A percentile compares a stretch with the other conserved stretches of the same genome.
Conservation (phyloP, 2,329 filamentous ascomycete genomes). For the Magnaporthiopsis rhizophila region DNA sequence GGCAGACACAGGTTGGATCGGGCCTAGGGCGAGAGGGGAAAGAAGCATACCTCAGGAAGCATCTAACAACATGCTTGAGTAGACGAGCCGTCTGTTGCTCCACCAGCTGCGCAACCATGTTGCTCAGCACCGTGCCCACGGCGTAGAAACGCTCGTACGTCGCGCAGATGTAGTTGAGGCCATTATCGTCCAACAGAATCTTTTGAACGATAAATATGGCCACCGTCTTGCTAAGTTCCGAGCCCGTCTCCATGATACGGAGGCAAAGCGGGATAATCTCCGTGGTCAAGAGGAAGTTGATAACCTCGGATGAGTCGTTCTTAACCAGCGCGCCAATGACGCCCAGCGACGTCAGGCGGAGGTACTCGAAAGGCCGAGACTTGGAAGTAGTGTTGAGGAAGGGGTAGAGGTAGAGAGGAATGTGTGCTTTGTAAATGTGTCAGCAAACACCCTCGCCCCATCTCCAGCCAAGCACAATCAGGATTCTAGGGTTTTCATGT, state of each 20-base stretch:
- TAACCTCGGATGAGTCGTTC: slow-evolving; percentile 97
- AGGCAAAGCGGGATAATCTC: slow-evolving; percentile 98
- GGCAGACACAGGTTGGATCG: not conserved
- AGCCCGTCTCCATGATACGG: slow-evolving; percentile 98
- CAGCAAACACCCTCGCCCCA: no score
- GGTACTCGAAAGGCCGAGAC: slow-evolving; percentile 93
- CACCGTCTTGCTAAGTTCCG: slow-evolving; percentile 96
- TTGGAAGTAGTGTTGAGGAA: slow-evolving; percentile 99
- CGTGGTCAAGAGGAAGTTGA: slow-evolving; percentile 96
- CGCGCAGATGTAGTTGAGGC: slow-evolving; percentile 95
- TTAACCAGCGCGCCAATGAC: slow-evolving; percentile 97
- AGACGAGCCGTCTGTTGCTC: slow-evolving; percentile 95
- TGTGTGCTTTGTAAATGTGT: slow-evolving; percentile 60
- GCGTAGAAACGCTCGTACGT: slow-evolving; percentile 98
- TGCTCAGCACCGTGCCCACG: slow-evolving; percentile 92
- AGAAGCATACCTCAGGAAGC: slow-evolving; percentile 76
- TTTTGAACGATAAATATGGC: slow-evolving; percentile 99
- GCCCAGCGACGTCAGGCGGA: slow-evolving; percentile 88
- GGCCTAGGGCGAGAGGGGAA: no score
- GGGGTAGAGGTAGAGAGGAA: slow-evolving; percentile 93
- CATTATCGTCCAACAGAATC: slow-evolving; percentile 93
- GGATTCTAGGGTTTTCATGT: slow-evolving; percentile 22
- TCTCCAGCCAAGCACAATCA: not conserved
- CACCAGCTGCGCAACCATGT: slow-evolving; percentile 96
- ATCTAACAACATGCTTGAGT: slow-evolving; percentile 94